A percentile compares a stretch with the other conserved stretches of the same genome.
Evolutionary conservation across 2,329 filamentous ascomycete genomes (phyloP).

Genomic region (Penicillium polonicum): DNA sequence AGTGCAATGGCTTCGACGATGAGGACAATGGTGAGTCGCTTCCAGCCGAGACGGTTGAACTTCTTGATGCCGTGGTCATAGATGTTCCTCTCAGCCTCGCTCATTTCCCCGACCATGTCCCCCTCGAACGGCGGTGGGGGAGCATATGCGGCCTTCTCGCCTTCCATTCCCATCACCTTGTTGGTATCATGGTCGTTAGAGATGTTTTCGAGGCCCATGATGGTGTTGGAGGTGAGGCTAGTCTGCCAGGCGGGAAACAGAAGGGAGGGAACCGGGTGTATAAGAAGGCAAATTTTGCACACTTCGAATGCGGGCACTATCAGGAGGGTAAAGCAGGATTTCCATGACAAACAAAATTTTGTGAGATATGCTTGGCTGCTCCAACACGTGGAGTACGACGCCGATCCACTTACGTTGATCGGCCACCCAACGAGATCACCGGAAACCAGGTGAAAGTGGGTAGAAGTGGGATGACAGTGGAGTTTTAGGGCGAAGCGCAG

Average conservation of each 20-base stretch:
- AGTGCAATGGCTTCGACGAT: conserved; percentile 52
- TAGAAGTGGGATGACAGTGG: not conserved
- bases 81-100: conserved; percentile 11
- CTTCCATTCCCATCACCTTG: conserved; percentile 16
- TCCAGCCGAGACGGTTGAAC: conserved; percentile 46
- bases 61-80: conserved; percentile 13
- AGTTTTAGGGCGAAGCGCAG: conserved; percentile 4
- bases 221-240: not conserved
- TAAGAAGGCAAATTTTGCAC: conserved; percentile 8
- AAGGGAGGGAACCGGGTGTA: conserved; percentile 3
- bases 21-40: conserved; percentile 48
- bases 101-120: conserved; percentile 15
- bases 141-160: conserved; percentile 15
- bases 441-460: conserved; percentile 6
- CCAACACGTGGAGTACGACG: conserved; percentile 26
- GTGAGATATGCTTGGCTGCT: conserved; percentile 9
- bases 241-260: not conserved
- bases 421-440: conserved; percentile 14
- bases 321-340: conserved; percentile 13
- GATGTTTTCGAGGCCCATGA: conserved; percentile 23
- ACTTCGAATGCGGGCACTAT: conserved; percentile 19
- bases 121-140: conserved; percentile 16
- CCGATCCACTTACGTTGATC: conserved; percentile 18
- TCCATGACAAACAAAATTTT: conserved; percentile 15
- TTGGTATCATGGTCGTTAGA: conserved; percentile 15